A percentile compares a stretch with the other conserved stretches of the same genome.
Conservation (phyloP, 495 filamentous ascomycete species). For the Penicillium manginii region DNA sequence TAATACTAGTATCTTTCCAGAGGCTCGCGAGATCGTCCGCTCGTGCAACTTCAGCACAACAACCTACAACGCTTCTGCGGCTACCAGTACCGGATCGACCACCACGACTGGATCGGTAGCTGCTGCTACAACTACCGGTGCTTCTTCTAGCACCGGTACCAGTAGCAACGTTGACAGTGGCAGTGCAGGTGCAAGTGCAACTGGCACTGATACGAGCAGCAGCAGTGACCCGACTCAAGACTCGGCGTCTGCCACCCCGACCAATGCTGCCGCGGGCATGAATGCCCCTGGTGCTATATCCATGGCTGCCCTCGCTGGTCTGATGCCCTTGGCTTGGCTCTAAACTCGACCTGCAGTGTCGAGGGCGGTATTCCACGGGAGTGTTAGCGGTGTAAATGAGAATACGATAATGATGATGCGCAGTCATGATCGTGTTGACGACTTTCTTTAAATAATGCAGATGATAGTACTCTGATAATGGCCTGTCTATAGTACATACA, state of each 20-base stretch:
- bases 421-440: constrained; percentile 8
- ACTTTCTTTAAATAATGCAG: constrained; percentile 12
- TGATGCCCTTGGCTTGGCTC: constrained; percentile 34
- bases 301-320: constrained; percentile 28
- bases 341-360: constrained; percentile 8
- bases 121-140: background rate
- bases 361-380: background rate
- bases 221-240: constrained; percentile 6
- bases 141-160: background rate
- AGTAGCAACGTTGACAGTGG: background rate
- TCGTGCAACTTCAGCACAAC: constrained; percentile 38
- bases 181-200: constrained; percentile 9
- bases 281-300: constrained; percentile 19
- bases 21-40: constrained; percentile 40
- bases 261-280: constrained; percentile 24
- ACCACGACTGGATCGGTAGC: constrained; percentile 15
- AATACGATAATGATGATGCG: constrained; percentile 4
- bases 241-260: constrained; percentile 18
- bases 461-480: background rate
- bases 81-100: constrained; percentile 18
- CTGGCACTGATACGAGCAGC: background rate
- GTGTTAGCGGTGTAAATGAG: constrained; percentile 1
- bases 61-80: constrained; percentile 31
- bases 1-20: constrained; percentile 19
- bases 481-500: background rate